Evolutionary conservation across 1,284 basidiomycete genomes (phyloP).

Genomic region (Leccinum fuscescens): DNA sequence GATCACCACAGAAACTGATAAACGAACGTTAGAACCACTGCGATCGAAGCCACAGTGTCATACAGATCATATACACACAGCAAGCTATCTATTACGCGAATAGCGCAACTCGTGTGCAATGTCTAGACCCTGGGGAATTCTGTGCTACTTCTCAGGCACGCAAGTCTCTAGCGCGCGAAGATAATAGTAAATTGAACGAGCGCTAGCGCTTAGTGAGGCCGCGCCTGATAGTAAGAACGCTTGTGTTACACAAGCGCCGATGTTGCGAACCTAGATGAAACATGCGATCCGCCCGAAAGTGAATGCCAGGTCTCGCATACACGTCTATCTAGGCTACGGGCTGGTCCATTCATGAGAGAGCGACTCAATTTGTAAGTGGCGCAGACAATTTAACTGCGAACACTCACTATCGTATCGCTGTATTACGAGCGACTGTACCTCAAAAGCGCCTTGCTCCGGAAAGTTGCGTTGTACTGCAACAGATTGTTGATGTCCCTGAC

Average conservation of each 20-base stretch:
- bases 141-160: neutral
- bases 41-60: neutral
- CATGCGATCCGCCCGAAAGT: slow-evolving; percentile 1
- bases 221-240: neutral
- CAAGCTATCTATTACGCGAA: neutral
- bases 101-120: neutral
- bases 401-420: slow-evolving; percentile 17
- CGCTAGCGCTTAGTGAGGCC: neutral
- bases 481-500: slow-evolving; percentile 94
- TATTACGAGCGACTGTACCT: slow-evolving; percentile 45
- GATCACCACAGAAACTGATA: neutral
- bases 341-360: neutral
- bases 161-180: neutral
- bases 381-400: neutral
- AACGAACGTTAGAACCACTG: neutral
- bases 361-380: slow-evolving; percentile 1
- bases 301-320: neutral
- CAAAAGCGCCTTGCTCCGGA: slow-evolving; percentile 80
- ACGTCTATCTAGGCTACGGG: slow-evolving; percentile 2
- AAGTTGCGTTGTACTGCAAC: slow-evolving; percentile 89
- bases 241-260: neutral
- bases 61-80: neutral
- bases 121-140: neutral
- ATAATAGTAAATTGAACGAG: neutral
- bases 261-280: neutral